A percentile compares a stretch with the other conserved stretches of the same genome.
These are phyloP conservation scores for Arthrobotrys conoides DNA, from an alignment of 2,329 filamentous ascomycete genomes.

Conservation along the genomic window DNA sequence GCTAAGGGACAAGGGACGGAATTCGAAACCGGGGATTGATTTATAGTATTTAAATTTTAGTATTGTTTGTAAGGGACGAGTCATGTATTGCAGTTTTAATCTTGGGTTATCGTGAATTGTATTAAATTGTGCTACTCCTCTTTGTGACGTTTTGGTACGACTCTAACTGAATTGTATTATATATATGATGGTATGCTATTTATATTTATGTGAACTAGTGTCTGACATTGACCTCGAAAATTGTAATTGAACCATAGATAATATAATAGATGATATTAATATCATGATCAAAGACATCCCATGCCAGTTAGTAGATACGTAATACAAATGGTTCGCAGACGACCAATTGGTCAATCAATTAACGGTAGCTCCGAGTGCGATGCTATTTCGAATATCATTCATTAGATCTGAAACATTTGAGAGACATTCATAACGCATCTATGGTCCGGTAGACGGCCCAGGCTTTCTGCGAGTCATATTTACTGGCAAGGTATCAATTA, in stretches of 20 bases:
- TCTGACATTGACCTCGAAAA: not conserved
- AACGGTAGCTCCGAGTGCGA: not conserved
- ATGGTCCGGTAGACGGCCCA: constrained; percentile 5
- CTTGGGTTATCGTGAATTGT: not conserved
- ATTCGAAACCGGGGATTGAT: constrained; percentile 5
- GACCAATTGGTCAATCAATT: too few species aligned
- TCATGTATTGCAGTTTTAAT: not conserved
- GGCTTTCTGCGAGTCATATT: constrained; percentile 3
- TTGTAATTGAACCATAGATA: not conserved
- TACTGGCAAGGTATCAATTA: not conserved
- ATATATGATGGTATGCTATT: not conserved
- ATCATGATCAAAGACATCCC: not conserved
- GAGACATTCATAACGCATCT: not conserved
- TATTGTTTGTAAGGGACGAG: not conserved
- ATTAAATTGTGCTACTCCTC: not conserved
- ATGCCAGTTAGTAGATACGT: not conserved
- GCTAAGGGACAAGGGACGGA: not conserved
- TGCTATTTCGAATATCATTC: not conserved
- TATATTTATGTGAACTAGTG: constrained; percentile 4
- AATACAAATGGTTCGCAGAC: too few species aligned
- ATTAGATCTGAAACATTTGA: not conserved
- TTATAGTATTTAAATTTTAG: not conserved
- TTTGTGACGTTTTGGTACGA: not conserved
- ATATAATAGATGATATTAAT: not conserved
- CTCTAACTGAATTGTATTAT: not conserved